phyloP scores from a whole-genome alignment of 225 moss, liverwort and hornwort species.

The Anthoceros angustus region DNA sequence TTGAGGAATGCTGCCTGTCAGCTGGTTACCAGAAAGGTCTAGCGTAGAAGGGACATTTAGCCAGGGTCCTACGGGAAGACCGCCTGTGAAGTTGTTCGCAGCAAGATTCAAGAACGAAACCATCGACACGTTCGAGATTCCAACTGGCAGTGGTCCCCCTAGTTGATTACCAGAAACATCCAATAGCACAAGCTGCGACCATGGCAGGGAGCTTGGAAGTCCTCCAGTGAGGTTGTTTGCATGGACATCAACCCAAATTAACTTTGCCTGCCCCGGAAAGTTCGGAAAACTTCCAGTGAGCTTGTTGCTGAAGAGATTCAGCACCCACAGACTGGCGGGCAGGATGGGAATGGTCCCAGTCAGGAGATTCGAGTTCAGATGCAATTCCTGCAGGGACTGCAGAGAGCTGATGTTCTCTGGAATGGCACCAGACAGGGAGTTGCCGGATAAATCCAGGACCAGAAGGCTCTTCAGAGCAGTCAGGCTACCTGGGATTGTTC shows the following conservation, averaged over 20 bases:
- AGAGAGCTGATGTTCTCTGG: slow-evolving; percentile 4
- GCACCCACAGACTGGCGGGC: slow-evolving; percentile 7
- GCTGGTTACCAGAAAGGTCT: slow-evolving; percentile 5
- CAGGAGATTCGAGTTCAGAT: neutral
- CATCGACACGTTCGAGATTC: neutral
- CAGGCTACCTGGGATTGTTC: neutral
- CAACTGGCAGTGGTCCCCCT: neutral
- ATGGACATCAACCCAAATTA: slow-evolving; percentile 6
- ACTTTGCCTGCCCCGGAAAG: neutral
- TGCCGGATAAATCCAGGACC: slow-evolving; percentile 10
- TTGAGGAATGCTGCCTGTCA: slow-evolving; percentile 7
- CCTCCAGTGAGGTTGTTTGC: slow-evolving; percentile 1
- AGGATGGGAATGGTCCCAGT: slow-evolving; percentile 10
- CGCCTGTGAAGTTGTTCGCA: slow-evolving; percentile 3
- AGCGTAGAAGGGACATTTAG: neutral
- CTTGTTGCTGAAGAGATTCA: slow-evolving; percentile 12
- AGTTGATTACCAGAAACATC: slow-evolving; percentile 10
- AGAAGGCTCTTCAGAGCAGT: neutral
- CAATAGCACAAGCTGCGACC: neutral
- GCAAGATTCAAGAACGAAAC: slow-evolving; percentile 7
- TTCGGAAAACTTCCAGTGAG: slow-evolving; percentile 7
- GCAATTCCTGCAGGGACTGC: slow-evolving; percentile 3
- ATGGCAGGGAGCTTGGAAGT: neutral
- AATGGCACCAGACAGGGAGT: slow-evolving; percentile 10
- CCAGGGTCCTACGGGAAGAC: neutral